phyloP scores from a whole-genome alignment of 495 filamentous ascomycete species.

The Beverwykella pulmonaria region DNA sequence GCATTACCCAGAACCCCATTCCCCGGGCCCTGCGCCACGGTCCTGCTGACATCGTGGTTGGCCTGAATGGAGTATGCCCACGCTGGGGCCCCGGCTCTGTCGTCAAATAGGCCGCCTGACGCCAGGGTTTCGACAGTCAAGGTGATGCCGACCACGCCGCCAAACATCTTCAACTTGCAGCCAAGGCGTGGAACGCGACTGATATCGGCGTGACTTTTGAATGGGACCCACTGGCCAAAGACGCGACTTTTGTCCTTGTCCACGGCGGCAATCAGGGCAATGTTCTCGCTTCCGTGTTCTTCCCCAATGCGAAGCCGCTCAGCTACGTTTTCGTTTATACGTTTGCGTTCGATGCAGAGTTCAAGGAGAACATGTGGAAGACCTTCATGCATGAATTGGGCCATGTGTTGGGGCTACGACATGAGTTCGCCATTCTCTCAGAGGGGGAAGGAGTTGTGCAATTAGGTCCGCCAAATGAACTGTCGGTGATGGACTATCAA shows the following conservation, averaged over 20 bases:
- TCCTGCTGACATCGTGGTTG: not conserved
- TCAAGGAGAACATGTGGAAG: constrained; percentile 2
- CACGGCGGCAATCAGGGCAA: not conserved
- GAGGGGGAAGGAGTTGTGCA: not conserved
- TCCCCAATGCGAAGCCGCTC: not conserved
- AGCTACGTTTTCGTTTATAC: not conserved
- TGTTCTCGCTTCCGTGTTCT: not conserved
- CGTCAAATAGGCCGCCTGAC: not conserved
- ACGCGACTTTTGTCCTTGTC: not conserved
- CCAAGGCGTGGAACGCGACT: not conserved
- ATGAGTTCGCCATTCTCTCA: constrained; percentile 1
- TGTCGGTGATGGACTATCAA: not conserved
- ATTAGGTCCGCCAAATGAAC: not conserved
- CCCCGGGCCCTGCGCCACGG: not conserved
- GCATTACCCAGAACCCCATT: not conserved
- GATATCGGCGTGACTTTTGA: not conserved
- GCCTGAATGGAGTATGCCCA: not conserved
- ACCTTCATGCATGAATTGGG: not conserved
- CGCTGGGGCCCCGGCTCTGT: not conserved
- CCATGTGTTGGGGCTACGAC: constrained; percentile 2
- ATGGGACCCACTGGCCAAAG: not conserved
- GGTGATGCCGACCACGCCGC: not conserved
- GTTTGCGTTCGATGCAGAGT: not conserved
- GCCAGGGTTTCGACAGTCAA: not conserved
- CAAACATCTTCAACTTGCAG: not conserved